Evolutionary conservation across 1,284 basidiomycete genomes (phyloP).

Genomic region (Pyrrhoderma lamaoense): DNA sequence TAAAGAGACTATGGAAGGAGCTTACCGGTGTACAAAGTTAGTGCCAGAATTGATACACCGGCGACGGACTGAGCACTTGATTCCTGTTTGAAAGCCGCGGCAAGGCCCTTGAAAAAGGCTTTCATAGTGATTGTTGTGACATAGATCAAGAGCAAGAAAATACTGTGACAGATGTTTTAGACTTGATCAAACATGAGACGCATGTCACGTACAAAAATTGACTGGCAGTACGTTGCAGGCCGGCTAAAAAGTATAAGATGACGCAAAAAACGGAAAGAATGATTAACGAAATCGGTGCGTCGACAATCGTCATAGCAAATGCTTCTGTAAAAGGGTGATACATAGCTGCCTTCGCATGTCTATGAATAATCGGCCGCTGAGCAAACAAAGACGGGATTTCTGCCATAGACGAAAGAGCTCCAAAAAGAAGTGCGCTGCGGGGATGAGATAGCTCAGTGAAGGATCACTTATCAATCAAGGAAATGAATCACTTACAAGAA

Average conservation of each 20-base stretch:
- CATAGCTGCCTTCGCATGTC: constrained; percentile 51
- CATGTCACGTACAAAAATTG: constrained; percentile 50
- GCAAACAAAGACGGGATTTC: constrained; percentile 70
- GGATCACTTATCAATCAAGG: neutral
- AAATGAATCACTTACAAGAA: constrained; percentile 46
- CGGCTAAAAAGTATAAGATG: constrained; percentile 61
- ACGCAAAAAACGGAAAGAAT: constrained; percentile 45
- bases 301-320: constrained; percentile 63
- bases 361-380: constrained; percentile 66
- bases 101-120: constrained; percentile 45
- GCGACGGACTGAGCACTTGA: constrained; percentile 42
- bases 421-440: constrained; percentile 44
- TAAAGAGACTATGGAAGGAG: no score
- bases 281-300: constrained; percentile 56
- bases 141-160: constrained; percentile 41
- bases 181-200: neutral
- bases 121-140: constrained; percentile 42
- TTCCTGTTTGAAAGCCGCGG: constrained; percentile 37
- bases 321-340: constrained; percentile 64
- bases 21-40: constrained; percentile 39
- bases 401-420: constrained; percentile 50
- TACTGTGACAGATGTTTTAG: constrained; percentile 23
- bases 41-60: constrained; percentile 40
- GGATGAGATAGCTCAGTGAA: constrained; percentile 1
- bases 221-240: constrained; percentile 42